Evolutionary conservation across 495 filamentous ascomycete genomes (phyloP), one percentile per base, ranked within the genome.

Genomic region (Acidiella bohemica): DNA sequence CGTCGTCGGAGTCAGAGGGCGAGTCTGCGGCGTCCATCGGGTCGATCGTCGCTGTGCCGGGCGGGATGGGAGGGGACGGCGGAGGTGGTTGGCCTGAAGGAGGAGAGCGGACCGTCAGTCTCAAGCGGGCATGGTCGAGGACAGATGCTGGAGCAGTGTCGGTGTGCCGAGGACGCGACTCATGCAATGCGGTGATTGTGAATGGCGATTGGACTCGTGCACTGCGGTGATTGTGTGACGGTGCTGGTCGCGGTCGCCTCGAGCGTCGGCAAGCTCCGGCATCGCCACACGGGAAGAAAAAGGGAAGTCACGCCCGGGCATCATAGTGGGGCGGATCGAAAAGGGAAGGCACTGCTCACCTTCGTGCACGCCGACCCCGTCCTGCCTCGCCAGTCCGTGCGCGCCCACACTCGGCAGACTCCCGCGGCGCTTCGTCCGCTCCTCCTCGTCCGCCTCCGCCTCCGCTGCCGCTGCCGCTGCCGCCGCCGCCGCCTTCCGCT

Each of bases 281-380:
- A n/a, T n/a, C n/a, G n/a, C n/a, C n/a, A n/a, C n/a, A n/a, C n/a
- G n/a, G n/a, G n/a, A n/a, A n/a, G n/a, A n/a, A n/a, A n/a, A n/a
- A n/a, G n/a, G n/a, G n/a, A n/a, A n/a, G n/a, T n/a, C n/a, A n/a
- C n/a, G n/a, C n/a, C n/a, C n/a, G n/a, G n/a, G n/a, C n/a, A n/a
- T n/a, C n/a, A n/a, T n/a, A n/a, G n/a, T n/a, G n/a, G n/a, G n/a
- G n/a, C n/a, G n/a, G n/a, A n/a, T n/a, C n/a, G 17, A 37, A 40
- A 19, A 11, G 24, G 19, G 2, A 11, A 32, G 25, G 19, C 3
- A 14, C 16, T 4, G 13, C 49, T 20, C 27, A 59, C 56, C 57
- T 55, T 62, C 54, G 41, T 61, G 50, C 7, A 61, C 33, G 29
- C 59, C 59, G 9, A 58, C 51, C 9, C 61, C 61, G 47, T 64